Evolutionary conservation across 2,329 filamentous ascomycete genomes (phyloP).

Genomic region (Balansia obtecta): DNA sequence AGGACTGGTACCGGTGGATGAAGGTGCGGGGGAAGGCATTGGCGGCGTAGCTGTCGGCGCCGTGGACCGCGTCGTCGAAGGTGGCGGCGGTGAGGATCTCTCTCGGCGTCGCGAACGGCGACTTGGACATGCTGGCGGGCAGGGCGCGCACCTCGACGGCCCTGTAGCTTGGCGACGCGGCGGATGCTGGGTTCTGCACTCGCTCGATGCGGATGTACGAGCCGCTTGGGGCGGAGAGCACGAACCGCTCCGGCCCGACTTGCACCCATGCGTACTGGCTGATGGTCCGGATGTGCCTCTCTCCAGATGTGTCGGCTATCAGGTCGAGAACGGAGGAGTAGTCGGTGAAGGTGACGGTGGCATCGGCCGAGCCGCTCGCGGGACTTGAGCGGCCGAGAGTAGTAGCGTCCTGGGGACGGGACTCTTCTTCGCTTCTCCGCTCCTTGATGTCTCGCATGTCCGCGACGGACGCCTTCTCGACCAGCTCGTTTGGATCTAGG

Average conservation of each 20-base stretch:
- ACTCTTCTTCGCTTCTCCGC: slow-evolving; percentile 31
- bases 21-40: slow-evolving; percentile 54
- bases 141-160: slow-evolving; percentile 37
- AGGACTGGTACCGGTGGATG: slow-evolving; percentile 52
- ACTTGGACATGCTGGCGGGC: slow-evolving; percentile 31
- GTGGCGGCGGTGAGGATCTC: slow-evolving; percentile 52
- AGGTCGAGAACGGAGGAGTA: slow-evolving; percentile 90
- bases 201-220: slow-evolving; percentile 46
- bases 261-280: slow-evolving; percentile 77
- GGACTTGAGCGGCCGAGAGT: slow-evolving; percentile 4
- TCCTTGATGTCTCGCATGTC: slow-evolving; percentile 46
- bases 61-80: slow-evolving; percentile 67
- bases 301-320: slow-evolving; percentile 67
- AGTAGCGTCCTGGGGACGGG: slow-evolving; percentile 8
- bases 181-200: slow-evolving; percentile 13
- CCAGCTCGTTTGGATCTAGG: slow-evolving; percentile 68
- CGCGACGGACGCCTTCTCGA: slow-evolving; percentile 52
- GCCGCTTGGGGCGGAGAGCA: slow-evolving; percentile 54
- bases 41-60: slow-evolving; percentile 68
- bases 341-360: slow-evolving; percentile 66
- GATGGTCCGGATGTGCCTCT: slow-evolving; percentile 64
- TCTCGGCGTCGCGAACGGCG: slow-evolving; percentile 57
- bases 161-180: slow-evolving; percentile 20
- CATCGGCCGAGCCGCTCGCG: slow-evolving; percentile 16
- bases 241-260: slow-evolving; percentile 54